These are phyloP conservation scores for Termitomyces sp. DNA, from an alignment of 1,284 basidiomycete genomes.

Conservation along the genomic window DNA sequence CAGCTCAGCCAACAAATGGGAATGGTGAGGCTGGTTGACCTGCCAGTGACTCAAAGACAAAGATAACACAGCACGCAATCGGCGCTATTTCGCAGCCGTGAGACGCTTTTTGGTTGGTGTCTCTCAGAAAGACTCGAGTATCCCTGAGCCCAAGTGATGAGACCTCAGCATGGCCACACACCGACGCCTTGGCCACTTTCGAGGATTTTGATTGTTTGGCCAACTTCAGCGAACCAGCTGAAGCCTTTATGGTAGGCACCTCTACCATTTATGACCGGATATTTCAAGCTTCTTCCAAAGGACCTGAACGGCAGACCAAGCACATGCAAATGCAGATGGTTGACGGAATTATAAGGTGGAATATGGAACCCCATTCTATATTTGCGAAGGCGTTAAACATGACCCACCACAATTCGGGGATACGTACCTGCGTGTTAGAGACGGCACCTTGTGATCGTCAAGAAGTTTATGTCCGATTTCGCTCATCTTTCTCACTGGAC, in stretches of 20 bases:
- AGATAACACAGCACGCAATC: not conserved
- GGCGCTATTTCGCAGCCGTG: not conserved
- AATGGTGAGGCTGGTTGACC: not conserved
- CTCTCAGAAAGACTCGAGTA: not conserved
- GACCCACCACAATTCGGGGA: not conserved
- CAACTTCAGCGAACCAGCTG: constrained; percentile 72
- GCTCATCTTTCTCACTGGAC: constrained; percentile 57
- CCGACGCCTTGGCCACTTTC: constrained; percentile 48
- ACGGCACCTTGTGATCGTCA: constrained; percentile 38
- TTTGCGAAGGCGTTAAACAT: not conserved
- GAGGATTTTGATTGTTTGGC: constrained; percentile 60
- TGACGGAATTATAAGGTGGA: constrained; percentile 75
- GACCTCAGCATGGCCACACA: constrained; percentile 47
- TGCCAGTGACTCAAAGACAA: not conserved
- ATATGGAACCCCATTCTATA: constrained; percentile 76
- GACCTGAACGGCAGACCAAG: constrained; percentile 65
- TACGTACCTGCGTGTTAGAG: constrained; percentile 39
- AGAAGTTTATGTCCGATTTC: constrained; percentile 50
- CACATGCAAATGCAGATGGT: constrained; percentile 79
- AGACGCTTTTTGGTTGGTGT: not conserved
- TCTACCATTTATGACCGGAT: constrained; percentile 43
- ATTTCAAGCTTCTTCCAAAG: constrained; percentile 43
- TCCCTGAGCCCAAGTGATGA: not conserved
- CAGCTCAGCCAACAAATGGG: too few species aligned
- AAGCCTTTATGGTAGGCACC: constrained; percentile 55